Evolutionary conservation across 202 grass and related monocot species (phyloP), one percentile per base, ranked within the genome.

Genomic region (Schoenoplectus tabernaemontani): DNA sequence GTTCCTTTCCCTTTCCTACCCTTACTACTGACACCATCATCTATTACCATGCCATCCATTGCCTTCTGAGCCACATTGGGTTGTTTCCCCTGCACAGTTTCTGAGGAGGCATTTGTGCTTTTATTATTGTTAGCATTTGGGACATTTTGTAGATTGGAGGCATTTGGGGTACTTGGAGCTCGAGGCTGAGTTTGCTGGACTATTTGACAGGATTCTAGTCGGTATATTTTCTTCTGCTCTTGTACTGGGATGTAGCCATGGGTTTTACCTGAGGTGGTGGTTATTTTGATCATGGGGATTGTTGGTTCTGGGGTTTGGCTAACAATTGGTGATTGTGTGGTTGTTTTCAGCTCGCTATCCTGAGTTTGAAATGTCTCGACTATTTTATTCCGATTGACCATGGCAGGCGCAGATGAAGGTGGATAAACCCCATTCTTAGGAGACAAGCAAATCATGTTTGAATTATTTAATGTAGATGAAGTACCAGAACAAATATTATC

Each of bases 31-130:
- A 64, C 59, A 9, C 59, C 78, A 30, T 81, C 78, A 34, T 64
- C 61, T n/a, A 81, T 81, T 15, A 66, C 59, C 30, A 43, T 81
- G 53, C 86, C 79, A 57, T 89, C 85, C 48, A 76, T 81, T 38
- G 68, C 57, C 33, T 81, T 83, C 28, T 70, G 66, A 7, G 30
- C n/a, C 71, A 38, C 37, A 76, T 57, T 56, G 16, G 47, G 30
- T 56, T 75, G 71, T 75, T 75, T 75, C 16, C 48, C 50, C 77
- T 82, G 69, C 76, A 84, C 50, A 80, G 88, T 75, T 71, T 48
- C 87, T 54, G 80, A 80, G n/a, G 76, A 76, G 33, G 72, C 41
- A 22, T 91, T 81, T 59, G 65, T 84, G 59, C 66, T 61, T 57
- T 74, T 62, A 15, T 57, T 83, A 30, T 80, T 61, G 67, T 83